Evolutionary conservation across 169 alveolate species (phyloP).

Genomic region (Babesia sp.): DNA sequence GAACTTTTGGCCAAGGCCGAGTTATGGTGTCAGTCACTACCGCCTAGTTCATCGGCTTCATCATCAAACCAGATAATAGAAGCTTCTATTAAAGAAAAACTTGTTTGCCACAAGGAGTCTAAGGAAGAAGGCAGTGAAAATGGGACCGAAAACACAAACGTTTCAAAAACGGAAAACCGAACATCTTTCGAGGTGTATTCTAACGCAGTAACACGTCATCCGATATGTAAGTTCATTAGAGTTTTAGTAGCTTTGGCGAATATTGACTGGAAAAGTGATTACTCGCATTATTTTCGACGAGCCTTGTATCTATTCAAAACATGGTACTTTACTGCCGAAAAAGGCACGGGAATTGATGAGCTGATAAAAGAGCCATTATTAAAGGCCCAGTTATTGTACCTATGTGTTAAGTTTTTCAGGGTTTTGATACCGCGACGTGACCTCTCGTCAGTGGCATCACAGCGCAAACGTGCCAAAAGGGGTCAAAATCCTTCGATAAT

Average conservation of each 20-base stretch:
- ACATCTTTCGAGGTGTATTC: neutral
- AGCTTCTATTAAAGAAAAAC: too few relatives aligned
- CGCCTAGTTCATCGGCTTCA: too few relatives aligned
- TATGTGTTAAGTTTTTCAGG: constrained; percentile 25
- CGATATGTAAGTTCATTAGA: constrained; percentile 39
- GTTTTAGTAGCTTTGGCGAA: constrained; percentile 3
- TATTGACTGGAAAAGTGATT: constrained; percentile 15
- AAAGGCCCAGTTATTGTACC: constrained; percentile 12
- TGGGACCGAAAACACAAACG: neutral
- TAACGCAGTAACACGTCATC: constrained; percentile 33
- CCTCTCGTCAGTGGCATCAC: too few relatives aligned
- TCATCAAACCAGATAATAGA: too few relatives aligned
- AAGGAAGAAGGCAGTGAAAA: neutral
- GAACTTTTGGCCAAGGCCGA: constrained; percentile 1
- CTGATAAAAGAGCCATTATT: neutral
- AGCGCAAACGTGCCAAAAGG: too few relatives aligned
- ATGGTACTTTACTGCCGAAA: constrained; percentile 5
- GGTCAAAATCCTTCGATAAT: too few relatives aligned
- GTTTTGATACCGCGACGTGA: constrained; percentile 5
- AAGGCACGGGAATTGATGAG: neutral
- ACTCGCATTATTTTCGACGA: neutral
- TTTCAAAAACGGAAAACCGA: neutral
- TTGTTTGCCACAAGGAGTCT: too few relatives aligned
- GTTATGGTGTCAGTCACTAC: too few relatives aligned
- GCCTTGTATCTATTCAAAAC: constrained; percentile 1